These are phyloP conservation scores for Plantago coronopus DNA, from an alignment of 305 asterid genomes.

Conservation along the genomic window DNA sequence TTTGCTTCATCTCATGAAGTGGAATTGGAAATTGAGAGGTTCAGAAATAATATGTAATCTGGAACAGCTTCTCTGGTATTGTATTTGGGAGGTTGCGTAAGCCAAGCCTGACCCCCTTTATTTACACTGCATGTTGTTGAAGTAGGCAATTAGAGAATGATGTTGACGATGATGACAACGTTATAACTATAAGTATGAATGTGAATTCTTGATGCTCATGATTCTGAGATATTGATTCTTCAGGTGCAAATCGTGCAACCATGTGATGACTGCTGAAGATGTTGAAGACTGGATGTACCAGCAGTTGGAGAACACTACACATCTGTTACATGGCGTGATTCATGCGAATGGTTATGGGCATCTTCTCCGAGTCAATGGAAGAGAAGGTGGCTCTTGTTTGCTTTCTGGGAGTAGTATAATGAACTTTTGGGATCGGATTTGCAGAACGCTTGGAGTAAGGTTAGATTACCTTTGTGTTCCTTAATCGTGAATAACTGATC, in stretches of 20 bases:
- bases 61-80: too few relatives aligned
- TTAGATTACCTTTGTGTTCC: conserved; percentile 20
- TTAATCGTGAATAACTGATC: background rate
- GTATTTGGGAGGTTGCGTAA: too few relatives aligned
- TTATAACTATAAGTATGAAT: too few relatives aligned
- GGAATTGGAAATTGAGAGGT: too few relatives aligned
- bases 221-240: background rate
- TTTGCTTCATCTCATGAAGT: too few relatives aligned
- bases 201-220: background rate
- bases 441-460: conserved; percentile 79
- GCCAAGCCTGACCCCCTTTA: too few relatives aligned
- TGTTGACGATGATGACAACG: too few relatives aligned
- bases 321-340: conserved; percentile 79
- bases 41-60: too few relatives aligned
- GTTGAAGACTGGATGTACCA: conserved; percentile 91
- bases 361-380: conserved; percentile 91
- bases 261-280: conserved; percentile 77
- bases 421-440: conserved; percentile 94
- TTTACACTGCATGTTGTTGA: too few relatives aligned
- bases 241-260: conserved; percentile 85
- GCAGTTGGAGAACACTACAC: conserved; percentile 81
- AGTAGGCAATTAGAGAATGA: too few relatives aligned
- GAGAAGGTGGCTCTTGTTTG: conserved; percentile 88
- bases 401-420: conserved; percentile 74
- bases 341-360: conserved; percentile 91